Evolutionary conservation across 2,329 filamentous ascomycete genomes (phyloP).

Genomic region (Epichloe amarillans): DNA sequence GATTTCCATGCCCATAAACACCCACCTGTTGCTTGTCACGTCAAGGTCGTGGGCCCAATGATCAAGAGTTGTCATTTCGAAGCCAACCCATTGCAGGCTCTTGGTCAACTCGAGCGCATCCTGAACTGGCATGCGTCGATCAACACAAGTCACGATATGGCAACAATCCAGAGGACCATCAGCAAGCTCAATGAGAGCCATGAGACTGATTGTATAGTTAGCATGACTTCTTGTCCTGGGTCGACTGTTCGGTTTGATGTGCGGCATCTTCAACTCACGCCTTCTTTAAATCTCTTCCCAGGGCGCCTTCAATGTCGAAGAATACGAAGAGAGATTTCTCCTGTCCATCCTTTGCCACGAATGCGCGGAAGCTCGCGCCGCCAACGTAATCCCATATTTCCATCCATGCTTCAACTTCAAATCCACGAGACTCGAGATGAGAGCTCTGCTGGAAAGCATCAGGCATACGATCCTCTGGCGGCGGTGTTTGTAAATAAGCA

Average conservation of each 20-base stretch:
- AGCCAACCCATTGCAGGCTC: slow-evolving; percentile 87
- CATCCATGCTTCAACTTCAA: slow-evolving; percentile 48
- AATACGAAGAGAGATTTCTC: slow-evolving; percentile 76
- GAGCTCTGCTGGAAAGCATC: slow-evolving; percentile 20
- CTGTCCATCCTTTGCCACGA: slow-evolving; percentile 56
- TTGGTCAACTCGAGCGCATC: slow-evolving; percentile 58
- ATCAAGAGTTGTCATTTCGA: slow-evolving; percentile 68
- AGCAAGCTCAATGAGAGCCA: slow-evolving; percentile 82
- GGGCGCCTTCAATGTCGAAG: slow-evolving; percentile 57
- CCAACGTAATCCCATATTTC: slow-evolving; percentile 79
- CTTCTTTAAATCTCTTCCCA: slow-evolving; percentile 71
- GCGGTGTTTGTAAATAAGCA: slow-evolving; percentile 47
- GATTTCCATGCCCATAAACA: slow-evolving; percentile 81
- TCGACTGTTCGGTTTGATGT: background rate
- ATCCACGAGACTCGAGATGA: slow-evolving; percentile 16
- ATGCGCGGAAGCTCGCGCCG: slow-evolving; percentile 74
- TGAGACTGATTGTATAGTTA: slow-evolving; percentile 44
- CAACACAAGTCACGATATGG: slow-evolving; percentile 68
- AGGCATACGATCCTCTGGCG: slow-evolving; percentile 32
- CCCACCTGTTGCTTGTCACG: slow-evolving; percentile 63
- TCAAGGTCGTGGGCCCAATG: slow-evolving; percentile 54
- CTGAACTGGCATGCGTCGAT: slow-evolving; percentile 50
- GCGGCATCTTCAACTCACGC: slow-evolving; percentile 44
- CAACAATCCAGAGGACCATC: slow-evolving; percentile 63
- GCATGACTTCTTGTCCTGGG: background rate